Evolutionary conservation across 192 early-diverging fungal genomes (phyloP), one percentile per base, ranked within the genome.

Genomic region (Pilobolus umbonatus): DNA sequence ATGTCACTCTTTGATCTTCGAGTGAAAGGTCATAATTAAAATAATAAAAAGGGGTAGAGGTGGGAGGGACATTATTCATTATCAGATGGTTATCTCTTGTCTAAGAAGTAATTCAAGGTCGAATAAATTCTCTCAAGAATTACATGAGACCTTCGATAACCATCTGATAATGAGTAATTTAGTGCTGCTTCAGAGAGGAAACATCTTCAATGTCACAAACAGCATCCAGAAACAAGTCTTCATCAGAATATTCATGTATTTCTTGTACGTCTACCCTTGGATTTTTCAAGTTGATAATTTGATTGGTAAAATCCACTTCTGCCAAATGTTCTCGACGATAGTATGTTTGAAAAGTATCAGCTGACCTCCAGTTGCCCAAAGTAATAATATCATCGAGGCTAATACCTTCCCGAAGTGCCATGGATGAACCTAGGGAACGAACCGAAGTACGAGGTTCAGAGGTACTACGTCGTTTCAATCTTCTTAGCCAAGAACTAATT

Each of bases 301-400:
- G 14, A n/a, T 36, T 38, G 2, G 10, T 24, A 4, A 50, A 30
- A 21, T 22, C 32, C 15, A 57, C 0, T 10, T 19, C 15, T 0
- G 53, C 35, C 26, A 57, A 6, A 4, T 52, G 31, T 19, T 52
- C 50, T 4, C 57, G 8, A 5, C 45, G 57, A n/a, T 48, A 58
- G 0, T 58, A 44, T 5, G 24, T 4, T 34, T 58, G 30, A 19
- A 58, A 58, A 1, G 45, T 46, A 0, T 17, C 0, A 11, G 43
- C 29, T 0, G 17, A 26, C 0, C 44, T 21, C 57, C 57, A 58
- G 15, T 58, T 58, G 6, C 57, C 57, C 0, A 58, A 15, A 15
- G 44, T 58, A 6, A 47, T 30, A 1, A 58, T 34, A 36, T 58
- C 57, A 0, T 47, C 44, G 12, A 35, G 21, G 5, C 31, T 5